These are phyloP conservation scores for Blastocystis sp. DNA, from an alignment of 352 stramenopile genomes.

Conservation along the genomic window DNA sequence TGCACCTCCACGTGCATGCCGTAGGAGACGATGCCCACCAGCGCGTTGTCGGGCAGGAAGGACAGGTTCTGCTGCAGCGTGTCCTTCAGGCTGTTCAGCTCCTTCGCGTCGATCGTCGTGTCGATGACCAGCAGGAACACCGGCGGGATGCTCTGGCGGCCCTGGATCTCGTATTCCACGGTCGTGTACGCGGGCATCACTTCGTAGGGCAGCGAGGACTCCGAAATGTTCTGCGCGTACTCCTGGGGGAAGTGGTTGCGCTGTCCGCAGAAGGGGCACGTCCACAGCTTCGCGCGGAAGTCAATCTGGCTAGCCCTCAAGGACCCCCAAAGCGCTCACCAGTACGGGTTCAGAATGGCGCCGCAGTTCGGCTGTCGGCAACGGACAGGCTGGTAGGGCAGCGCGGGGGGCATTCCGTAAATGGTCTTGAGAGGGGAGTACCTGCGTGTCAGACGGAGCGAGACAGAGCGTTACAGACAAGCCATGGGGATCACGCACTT, in stretches of 20 bases:
- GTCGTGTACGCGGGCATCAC: constrained; percentile 98
- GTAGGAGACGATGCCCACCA: constrained; percentile 97
- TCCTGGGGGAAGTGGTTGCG: constrained; percentile 97
- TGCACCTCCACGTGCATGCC: constrained; percentile 98
- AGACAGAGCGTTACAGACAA: constrained; percentile 74
- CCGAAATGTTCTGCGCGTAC: constrained; percentile 91
- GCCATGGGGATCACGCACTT: constrained; percentile 91
- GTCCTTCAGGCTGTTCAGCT: constrained; percentile 95
- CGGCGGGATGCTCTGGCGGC: constrained; percentile 82
- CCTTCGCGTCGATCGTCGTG: constrained; percentile 89
- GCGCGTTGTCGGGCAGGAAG: constrained; percentile 89
- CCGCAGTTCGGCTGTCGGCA: constrained; percentile 88
- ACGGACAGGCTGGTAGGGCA: constrained; percentile 96
- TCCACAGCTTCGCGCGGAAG: constrained; percentile 97
- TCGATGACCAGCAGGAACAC: constrained; percentile 98
- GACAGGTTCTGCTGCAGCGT: constrained; percentile 85
- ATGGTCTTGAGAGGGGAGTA: constrained; percentile 97
- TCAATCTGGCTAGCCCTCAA: constrained; percentile 79
- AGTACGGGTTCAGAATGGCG: constrained; percentile 95
- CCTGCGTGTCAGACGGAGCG: constrained; percentile 44
- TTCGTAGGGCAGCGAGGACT: constrained; percentile 95
- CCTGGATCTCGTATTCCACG: constrained; percentile 95
- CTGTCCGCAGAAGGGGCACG: constrained; percentile 95
- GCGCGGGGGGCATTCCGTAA: constrained; percentile 83
- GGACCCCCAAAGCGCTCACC: constrained; percentile 75